Conservation (phyloP, 1,139 yeast genomes). For the Lodderomyces margitis region DNA sequence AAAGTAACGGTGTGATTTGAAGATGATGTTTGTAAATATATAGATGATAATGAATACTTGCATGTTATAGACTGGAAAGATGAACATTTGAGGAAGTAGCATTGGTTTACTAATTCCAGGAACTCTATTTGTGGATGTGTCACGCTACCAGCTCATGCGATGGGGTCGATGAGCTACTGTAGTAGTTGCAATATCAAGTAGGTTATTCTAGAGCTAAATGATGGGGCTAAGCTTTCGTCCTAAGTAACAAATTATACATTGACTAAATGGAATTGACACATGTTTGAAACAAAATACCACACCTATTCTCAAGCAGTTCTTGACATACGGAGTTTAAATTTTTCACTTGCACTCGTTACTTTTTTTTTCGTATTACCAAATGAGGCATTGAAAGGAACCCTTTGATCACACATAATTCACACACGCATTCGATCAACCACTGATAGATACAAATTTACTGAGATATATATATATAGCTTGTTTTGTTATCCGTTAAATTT, state of each 20-base stretch:
- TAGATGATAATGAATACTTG: background rate
- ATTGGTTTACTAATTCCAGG: background rate
- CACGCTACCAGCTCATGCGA: background rate
- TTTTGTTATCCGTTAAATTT: too few species aligned
- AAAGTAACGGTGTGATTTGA: slow-evolving; percentile 20
- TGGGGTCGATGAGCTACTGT: background rate
- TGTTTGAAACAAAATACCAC: background rate
- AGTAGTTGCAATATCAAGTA: too few species aligned
- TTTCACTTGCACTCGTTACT: too few species aligned
- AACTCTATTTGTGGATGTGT: background rate
- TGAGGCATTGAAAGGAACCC: background rate
- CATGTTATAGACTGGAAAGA: background rate
- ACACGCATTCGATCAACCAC: background rate
- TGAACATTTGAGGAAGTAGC: too few species aligned
- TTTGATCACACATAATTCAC: background rate
- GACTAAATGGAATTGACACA: too few species aligned
- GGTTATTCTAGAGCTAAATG: too few species aligned
- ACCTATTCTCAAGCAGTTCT: background rate
- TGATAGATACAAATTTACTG: too few species aligned
- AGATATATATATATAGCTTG: too few species aligned
- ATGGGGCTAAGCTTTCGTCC: too few species aligned
- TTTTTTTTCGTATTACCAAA: background rate
- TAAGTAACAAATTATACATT: too few species aligned
- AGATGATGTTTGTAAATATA: background rate
- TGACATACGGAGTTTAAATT: too few species aligned